Evolutionary conservation across 257 asterid species (phyloP).

Genomic region (Coffea canephora): DNA sequence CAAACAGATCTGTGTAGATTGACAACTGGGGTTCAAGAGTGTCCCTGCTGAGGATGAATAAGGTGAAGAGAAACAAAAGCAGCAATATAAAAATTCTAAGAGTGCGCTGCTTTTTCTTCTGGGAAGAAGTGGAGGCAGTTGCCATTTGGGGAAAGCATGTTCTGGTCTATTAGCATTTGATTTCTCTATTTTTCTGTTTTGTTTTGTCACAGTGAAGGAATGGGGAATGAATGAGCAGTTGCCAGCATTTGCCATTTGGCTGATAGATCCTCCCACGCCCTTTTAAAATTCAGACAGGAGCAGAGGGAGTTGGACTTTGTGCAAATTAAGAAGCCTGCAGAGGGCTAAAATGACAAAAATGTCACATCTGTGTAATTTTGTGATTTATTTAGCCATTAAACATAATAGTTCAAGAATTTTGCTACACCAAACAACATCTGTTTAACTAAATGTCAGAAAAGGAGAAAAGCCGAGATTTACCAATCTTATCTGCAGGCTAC

Average conservation of each 20-base stretch:
- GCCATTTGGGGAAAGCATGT: conserved; percentile 49
- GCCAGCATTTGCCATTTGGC: conserved; percentile 1
- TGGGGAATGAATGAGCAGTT: neutral
- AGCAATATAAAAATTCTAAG: conserved; percentile 33
- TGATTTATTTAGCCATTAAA: too few species aligned
- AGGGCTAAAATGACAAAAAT: neutral
- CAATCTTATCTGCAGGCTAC: too few species aligned
- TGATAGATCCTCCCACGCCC: neutral
- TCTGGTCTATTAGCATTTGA: neutral
- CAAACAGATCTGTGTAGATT: conserved; percentile 33
- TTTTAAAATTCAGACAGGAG: neutral
- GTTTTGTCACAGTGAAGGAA: neutral
- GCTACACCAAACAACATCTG: too few species aligned
- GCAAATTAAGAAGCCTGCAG: neutral
- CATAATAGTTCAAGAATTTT: too few species aligned
- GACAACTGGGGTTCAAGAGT: conserved; percentile 37
- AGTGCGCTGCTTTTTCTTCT: conserved; percentile 30
- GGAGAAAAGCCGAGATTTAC: too few species aligned
- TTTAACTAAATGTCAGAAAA: too few species aligned
- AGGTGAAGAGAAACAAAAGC: conserved; percentile 39
- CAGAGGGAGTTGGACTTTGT: neutral
- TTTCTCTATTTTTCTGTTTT: neutral
- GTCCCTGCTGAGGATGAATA: conserved; percentile 43
- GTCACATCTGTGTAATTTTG: too few species aligned
- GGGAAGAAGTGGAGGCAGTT: conserved; percentile 24